These are phyloP conservation scores for Coniochaeta hoffmannii DNA, from an alignment of 2,329 filamentous ascomycete species.

Conservation along the genomic window DNA sequence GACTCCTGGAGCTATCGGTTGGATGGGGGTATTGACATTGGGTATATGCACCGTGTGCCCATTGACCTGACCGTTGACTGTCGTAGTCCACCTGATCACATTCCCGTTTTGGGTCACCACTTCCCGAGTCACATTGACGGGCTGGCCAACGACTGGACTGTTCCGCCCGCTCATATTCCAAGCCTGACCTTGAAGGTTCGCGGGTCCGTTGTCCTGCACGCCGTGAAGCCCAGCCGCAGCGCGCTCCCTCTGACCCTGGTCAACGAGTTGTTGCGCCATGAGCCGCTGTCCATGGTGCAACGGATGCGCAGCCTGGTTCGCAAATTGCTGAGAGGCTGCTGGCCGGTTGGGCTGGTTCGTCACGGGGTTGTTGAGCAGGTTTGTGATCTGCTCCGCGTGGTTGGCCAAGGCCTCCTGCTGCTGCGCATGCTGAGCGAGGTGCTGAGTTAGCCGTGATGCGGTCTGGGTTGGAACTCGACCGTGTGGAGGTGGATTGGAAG, in stretches of 20 bases:
- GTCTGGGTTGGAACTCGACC: neutral
- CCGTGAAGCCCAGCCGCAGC: conserved; percentile 32
- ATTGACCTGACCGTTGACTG: neutral
- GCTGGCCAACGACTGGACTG: conserved; percentile 17
- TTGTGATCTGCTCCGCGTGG: conserved; percentile 27
- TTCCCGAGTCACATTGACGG: conserved; percentile 38
- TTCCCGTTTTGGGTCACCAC: conserved; percentile 42
- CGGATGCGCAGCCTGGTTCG: conserved; percentile 19
- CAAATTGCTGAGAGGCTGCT: conserved; percentile 31
- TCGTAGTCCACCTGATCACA: conserved; percentile 38
- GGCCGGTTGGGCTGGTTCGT: conserved; percentile 40
- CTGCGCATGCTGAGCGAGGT: conserved; percentile 18
- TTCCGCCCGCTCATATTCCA: conserved; percentile 17
- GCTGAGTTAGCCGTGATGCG: conserved; percentile 5
- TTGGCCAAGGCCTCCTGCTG: neutral
- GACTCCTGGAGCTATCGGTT: conserved; percentile 32
- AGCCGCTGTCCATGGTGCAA: neutral
- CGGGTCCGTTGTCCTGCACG: conserved; percentile 23
- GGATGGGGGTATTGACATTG: conserved; percentile 20
- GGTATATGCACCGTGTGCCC: conserved; percentile 16
- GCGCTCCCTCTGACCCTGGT: conserved; percentile 32
- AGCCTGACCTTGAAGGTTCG: conserved; percentile 15
- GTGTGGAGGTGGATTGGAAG: neutral
- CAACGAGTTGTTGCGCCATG: neutral
- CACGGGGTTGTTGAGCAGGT: conserved; percentile 24